phyloP scores from a whole-genome alignment of 345 rosid genomes.

The Acer campestre region DNA sequence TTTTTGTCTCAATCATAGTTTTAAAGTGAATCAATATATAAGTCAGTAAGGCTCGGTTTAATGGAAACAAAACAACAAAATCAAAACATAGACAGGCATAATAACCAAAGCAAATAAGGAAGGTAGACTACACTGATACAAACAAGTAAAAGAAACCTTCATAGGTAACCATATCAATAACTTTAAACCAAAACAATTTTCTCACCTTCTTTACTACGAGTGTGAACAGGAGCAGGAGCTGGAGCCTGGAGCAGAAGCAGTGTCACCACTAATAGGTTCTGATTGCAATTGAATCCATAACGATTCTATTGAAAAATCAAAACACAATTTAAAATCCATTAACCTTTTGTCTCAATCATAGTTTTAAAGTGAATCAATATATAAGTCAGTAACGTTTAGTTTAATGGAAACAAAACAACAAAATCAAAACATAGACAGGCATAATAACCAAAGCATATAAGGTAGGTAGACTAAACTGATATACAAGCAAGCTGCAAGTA shows the following conservation, averaged over 20 bases:
- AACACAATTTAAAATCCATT: not conserved
- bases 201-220: constrained; percentile 2
- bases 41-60: not conserved
- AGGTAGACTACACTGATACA: not conserved
- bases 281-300: too few species aligned
- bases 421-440: not conserved
- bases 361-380: not conserved
- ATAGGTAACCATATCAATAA: not conserved
- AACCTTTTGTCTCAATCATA: not conserved
- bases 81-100: not conserved
- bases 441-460: not conserved
- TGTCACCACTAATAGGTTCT: not conserved
- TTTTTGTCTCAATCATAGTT: not conserved
- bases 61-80: not conserved
- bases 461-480: not conserved
- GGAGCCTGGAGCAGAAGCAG: constrained; percentile 2
- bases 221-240: too few species aligned
- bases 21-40: not conserved
- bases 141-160: not conserved
- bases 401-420: not conserved
- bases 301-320: too few species aligned
- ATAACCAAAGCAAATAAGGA: not conserved
- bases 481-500: not conserved
- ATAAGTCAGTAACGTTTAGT: not conserved
- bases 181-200: not conserved